Evolutionary conservation across 2,329 filamentous ascomycete genomes (phyloP).

Genomic region (Ophiostoma tasmaniense): DNA sequence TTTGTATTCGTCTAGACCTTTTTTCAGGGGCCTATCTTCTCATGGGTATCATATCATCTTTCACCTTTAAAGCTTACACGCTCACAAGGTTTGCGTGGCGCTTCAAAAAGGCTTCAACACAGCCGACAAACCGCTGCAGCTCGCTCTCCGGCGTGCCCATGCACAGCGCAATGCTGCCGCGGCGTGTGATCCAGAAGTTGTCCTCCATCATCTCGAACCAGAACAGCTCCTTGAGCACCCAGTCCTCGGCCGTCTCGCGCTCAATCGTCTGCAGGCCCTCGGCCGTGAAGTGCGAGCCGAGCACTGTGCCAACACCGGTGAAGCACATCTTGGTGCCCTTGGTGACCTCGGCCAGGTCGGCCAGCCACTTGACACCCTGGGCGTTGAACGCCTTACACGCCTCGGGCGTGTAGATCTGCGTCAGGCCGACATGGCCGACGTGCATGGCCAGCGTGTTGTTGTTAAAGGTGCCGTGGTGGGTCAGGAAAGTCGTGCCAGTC

Average conservation of each 20-base stretch:
- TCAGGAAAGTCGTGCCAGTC: slow-evolving; percentile 24
- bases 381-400: slow-evolving; percentile 27
- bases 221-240: slow-evolving; percentile 21
- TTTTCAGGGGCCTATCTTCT: neutral
- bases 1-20: neutral
- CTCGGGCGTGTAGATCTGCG: slow-evolving; percentile 30
- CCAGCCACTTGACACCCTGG: slow-evolving; percentile 26
- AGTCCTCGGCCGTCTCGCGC: slow-evolving; percentile 18
- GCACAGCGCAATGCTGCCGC: slow-evolving; percentile 19
- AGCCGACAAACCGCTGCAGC: slow-evolving; percentile 41
- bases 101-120: slow-evolving; percentile 12
- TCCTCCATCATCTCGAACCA: slow-evolving; percentile 21
- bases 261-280: slow-evolving; percentile 14
- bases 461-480: slow-evolving; percentile 49
- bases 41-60: neutral
- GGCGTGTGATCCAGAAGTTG: slow-evolving; percentile 20
- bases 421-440: slow-evolving; percentile 39
- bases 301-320: slow-evolving; percentile 32
- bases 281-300: slow-evolving; percentile 30
- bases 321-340: slow-evolving; percentile 31
- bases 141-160: slow-evolving; percentile 19
- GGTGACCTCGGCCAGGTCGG: slow-evolving; percentile 27
- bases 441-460: slow-evolving; percentile 57
- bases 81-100: slow-evolving; percentile 15
- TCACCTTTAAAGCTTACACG: slow-evolving; percentile 7